Conservation (phyloP, 139 green algal species). For the Micromonas pusilla region DNA sequence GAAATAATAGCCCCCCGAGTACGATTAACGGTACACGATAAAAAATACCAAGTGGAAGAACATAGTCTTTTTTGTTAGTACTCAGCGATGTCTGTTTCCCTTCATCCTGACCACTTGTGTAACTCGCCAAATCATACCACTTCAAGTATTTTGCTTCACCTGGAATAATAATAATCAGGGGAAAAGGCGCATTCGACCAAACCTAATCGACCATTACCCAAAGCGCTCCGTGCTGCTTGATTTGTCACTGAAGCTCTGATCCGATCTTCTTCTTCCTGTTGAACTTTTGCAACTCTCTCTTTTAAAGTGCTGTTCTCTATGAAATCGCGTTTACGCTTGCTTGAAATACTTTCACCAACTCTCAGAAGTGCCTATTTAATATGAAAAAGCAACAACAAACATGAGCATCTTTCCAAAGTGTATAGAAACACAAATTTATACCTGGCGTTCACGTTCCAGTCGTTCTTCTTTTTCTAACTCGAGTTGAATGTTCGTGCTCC, state of each 20-base stretch:
- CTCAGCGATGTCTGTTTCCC: background rate
- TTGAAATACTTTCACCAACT: background rate
- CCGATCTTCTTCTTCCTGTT: background rate
- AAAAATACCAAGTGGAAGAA: no score
- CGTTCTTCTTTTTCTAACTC: no score
- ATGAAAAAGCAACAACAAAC: no score
- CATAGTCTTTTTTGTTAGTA: background rate
- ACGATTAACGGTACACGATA: no score
- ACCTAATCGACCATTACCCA: background rate
- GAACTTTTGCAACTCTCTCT: background rate
- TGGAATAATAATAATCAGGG: background rate
- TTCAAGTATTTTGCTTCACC: background rate
- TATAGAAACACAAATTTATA: no score
- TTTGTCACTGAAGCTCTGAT: background rate
- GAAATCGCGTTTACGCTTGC: background rate
- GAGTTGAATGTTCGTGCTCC: no score
- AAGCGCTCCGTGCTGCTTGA: background rate
- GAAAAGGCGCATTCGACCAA: background rate
- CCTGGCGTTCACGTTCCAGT: no score
- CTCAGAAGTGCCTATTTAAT: background rate
- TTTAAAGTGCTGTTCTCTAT: background rate
- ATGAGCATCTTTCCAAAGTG: no score
- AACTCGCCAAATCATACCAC: no score
- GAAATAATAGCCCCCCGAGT: no score
- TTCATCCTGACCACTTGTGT: background rate